Percentiles rank a stretch among this genome's conserved stretches.
These are phyloP conservation scores for Ceratobasidium sp. DNA, from an alignment of 1,284 basidiomycete species.

Conservation along the genomic window DNA sequence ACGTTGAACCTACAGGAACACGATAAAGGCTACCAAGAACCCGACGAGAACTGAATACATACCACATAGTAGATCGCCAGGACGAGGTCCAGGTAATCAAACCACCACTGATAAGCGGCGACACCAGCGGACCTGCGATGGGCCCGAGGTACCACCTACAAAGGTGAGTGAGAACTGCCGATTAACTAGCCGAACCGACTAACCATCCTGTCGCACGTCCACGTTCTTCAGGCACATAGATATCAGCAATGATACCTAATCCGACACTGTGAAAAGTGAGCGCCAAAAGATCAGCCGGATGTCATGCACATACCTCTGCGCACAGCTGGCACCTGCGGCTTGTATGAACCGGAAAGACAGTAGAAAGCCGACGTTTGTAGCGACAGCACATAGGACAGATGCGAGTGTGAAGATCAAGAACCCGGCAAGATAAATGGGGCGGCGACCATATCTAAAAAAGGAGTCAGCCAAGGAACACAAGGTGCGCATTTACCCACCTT, in stretches of 20 bases:
- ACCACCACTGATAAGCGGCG: constrained; percentile 34
- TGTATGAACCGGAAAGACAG: constrained; percentile 48
- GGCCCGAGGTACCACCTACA: constrained; percentile 49
- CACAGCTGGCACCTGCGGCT: constrained; percentile 48
- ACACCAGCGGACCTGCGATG: constrained; percentile 48
- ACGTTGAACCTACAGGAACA: constrained; percentile 31
- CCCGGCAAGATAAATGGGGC: constrained; percentile 48
- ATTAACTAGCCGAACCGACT: constrained; percentile 8
- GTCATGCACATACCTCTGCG: constrained; percentile 46
- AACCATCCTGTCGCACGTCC: constrained; percentile 49
- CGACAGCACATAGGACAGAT: constrained; percentile 46
- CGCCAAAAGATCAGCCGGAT: not conserved
- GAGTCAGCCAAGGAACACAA: not conserved
- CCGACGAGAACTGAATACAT: not conserved
- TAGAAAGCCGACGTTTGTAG: constrained; percentile 45
- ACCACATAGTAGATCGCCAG: constrained; percentile 41
- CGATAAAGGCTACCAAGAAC: not conserved
- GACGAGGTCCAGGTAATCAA: constrained; percentile 36
- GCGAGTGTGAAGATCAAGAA: constrained; percentile 47
- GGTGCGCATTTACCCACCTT: constrained; percentile 26
- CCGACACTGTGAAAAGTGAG: constrained; percentile 45
- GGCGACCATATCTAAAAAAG: constrained; percentile 45
- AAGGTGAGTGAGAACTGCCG: not conserved
- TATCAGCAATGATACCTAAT: constrained; percentile 49
- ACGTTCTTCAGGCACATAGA: constrained; percentile 49